Evolutionary conservation across 768 basidiomycete genomes (phyloP).

Genomic region (Tricholoma sp.): DNA sequence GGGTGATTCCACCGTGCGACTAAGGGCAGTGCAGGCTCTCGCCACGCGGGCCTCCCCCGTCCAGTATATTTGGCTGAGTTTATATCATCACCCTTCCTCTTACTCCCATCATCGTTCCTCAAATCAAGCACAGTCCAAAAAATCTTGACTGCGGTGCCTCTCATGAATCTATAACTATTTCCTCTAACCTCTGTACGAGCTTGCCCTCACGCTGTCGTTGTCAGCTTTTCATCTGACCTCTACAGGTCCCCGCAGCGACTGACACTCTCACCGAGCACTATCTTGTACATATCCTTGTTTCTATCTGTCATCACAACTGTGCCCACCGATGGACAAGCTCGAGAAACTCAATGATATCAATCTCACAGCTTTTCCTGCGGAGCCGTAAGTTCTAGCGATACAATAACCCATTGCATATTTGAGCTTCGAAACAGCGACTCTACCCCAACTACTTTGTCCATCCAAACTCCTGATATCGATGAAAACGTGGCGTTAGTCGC

Average conservation of each 20-base stretch:
- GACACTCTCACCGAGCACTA: background rate
- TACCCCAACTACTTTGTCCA: conserved; percentile 7
- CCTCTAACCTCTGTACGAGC: conserved; percentile 5
- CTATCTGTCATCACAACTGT: background rate
- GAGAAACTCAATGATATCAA: background rate
- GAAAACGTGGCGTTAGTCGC: conserved; percentile 10
- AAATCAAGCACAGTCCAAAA: background rate
- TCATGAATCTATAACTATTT: conserved; percentile 16
- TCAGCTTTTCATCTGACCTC: background rate
- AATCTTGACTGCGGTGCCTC: background rate
- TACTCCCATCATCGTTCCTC: conserved; percentile 2
- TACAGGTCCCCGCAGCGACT: background rate
- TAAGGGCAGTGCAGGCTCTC: conserved; percentile 3
- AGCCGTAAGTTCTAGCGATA: background rate
- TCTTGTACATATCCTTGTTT: background rate
- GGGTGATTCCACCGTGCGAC: background rate
- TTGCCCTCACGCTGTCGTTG: background rate
- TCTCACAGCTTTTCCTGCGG: conserved; percentile 2
- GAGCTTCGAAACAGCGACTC: background rate
- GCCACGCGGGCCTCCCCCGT: conserved; percentile 1
- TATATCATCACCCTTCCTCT: conserved; percentile 2
- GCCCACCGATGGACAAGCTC: background rate
- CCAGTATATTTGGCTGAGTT: conserved; percentile 2
- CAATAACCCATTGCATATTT: background rate
- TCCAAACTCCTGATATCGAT: conserved; percentile 4